Conservation (phyloP, 345 rosid genomes). For the Dipteronia sinensis region DNA sequence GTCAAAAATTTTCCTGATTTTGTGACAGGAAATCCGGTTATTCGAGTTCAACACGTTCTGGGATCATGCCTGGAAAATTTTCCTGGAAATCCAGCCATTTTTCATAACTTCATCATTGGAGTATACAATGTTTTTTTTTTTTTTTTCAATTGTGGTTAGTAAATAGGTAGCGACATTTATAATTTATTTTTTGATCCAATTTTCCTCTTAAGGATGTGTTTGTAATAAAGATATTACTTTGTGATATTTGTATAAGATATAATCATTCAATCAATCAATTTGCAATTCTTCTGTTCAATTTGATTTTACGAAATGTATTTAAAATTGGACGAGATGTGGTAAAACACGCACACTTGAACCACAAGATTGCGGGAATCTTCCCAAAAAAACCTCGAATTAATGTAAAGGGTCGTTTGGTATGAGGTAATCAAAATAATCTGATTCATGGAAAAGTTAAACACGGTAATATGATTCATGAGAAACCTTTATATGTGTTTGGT, state of each 20-base stretch:
- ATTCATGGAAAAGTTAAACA: no score
- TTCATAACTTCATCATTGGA: conserved; percentile 9
- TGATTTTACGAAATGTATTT: neutral
- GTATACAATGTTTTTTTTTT: neutral
- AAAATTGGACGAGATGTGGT: no score
- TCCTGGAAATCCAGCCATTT: conserved; percentile 14
- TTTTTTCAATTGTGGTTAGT: neutral
- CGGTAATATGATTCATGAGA: no score
- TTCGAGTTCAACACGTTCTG: neutral
- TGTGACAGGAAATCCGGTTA: neutral
- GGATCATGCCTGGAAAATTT: conserved; percentile 9
- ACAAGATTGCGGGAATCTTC: no score
- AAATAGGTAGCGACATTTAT: conserved; percentile 18
- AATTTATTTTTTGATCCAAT: conserved; percentile 25
- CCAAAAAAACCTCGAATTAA: no score
- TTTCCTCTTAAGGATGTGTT: conserved; percentile 2
- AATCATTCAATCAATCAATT: neutral
- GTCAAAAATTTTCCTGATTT: neutral
- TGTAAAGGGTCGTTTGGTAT: no score
- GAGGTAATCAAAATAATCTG: no score
- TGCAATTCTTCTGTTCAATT: neutral
- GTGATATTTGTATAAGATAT: neutral
- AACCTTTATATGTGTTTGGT: no score
- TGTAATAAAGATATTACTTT: conserved; percentile 20
- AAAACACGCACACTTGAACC: no score